Conservation (phyloP, 1,284 basidiomycete genomes). For the Ustilago sp. region DNA sequence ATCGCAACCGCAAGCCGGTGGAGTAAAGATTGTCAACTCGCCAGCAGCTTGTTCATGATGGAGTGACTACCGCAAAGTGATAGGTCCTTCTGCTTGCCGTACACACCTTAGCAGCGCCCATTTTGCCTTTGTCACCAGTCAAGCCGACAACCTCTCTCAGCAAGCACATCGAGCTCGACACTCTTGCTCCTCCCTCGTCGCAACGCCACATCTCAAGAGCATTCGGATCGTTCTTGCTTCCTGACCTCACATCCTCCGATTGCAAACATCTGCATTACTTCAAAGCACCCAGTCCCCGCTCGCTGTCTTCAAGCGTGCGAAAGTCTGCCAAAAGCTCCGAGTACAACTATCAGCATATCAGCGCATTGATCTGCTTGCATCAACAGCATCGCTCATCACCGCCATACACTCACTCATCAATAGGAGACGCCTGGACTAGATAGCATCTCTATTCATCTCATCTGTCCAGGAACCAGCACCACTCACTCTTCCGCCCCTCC, state of each 20-base stretch:
- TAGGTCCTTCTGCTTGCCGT: constrained; percentile 21
- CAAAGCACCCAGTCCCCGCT: neutral
- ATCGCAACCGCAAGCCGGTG: constrained; percentile 1
- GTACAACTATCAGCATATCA: neutral
- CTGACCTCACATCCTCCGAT: neutral
- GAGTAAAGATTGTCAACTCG: neutral
- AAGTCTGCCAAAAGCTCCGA: neutral
- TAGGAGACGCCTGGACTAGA: neutral
- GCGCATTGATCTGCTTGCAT: neutral
- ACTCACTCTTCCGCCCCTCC: neutral
- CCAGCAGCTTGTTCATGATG: neutral
- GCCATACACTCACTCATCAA: neutral
- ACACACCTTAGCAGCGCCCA: constrained; percentile 1
- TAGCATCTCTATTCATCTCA: no score
- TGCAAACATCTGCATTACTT: neutral
- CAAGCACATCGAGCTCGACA: constrained; percentile 2
- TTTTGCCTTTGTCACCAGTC: neutral
- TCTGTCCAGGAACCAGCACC: neutral
- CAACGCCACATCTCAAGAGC: neutral
- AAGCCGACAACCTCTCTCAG: neutral
- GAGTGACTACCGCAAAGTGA: neutral
- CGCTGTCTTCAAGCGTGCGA: neutral
- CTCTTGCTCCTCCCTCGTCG: neutral
- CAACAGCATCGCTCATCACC: neutral
- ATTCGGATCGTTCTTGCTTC: neutral